Base-by-base conservation (phyloP, 2,329 filamentous ascomycete genomes). In the Neofusicoccum ribis region DNA sequence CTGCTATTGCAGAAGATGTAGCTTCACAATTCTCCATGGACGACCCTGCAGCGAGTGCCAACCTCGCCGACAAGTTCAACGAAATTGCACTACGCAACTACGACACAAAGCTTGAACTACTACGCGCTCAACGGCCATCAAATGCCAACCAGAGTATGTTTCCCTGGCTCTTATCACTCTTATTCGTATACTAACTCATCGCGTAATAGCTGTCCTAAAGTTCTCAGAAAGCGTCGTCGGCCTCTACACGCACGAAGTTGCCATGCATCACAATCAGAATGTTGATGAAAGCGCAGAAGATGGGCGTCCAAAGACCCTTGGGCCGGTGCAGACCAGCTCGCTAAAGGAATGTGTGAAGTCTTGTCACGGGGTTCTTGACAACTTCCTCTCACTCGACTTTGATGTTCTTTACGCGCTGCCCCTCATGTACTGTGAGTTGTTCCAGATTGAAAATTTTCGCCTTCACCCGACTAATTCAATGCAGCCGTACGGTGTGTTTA, bases 1-100 rank as follows among this genome's bases (percentile, higher is more conserved):
- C 84, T 17, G 83, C 83, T 64, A 85, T 87, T 67, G 84, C 83
- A 41, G 85, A 88, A 68, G 83, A 86, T 67, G 82, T 87, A 41
- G 83, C 82, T 2, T 78, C 81, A 20, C 81, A 84, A 50, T 87
- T 88, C 68, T 81, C 81, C 49, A 86, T 87, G 82, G 83, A 85
- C 66, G 82, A 85, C 67, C 77, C 82, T 5, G 80, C 80, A 1
- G 78, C 81, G 5, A 81, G 78, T 61, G 79, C 86, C 8, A 81
- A 78, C 67, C 84, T 87, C 51, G 79, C 83, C 0, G 85, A 88
- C 68, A 64, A 64, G 20, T 64, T 49, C 43, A 64, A 58, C 23
- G 62, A 64, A 20, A 58, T 56, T 31, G 50, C 62, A 6, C 51
- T 64, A 2, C 39, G 50, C n/a, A 59, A 51, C 27, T 65, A 59